Base-by-base conservation (phyloP, 176 grass and related monocot genomes). In the Elymus sibiricus region DNA sequence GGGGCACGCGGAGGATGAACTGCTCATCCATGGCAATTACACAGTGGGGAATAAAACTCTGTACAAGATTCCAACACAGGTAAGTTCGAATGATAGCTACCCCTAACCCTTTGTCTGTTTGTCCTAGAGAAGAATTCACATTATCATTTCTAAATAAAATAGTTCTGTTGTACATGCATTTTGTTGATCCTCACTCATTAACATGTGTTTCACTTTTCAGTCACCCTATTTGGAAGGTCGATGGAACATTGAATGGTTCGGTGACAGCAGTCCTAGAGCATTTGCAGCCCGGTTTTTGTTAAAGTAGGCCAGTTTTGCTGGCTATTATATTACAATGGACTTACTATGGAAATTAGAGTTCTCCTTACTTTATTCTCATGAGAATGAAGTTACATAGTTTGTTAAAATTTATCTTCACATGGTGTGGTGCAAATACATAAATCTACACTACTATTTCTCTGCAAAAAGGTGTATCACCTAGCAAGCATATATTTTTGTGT, bases 231-330 rank as follows among this genome's bases (percentile, higher is more conserved):
- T 99, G 46, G 97, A 99, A 85, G 94, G 97, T 73, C 83, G 87
- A 63, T 96, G 94, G 97, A 96, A 90, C 61, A 93, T 99, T 75
- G 90, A 99, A 56, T 96, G 94, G 97, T 92, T 96, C 74, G 87
- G 90, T 81, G 88, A 93, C 66, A 90, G 87, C 76, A 99, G 90
- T 84, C 92, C 90, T 74, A 92, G 87, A 91, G 93, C 88, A 70
- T 96, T 96, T 79, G 86, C 86, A 2, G 86, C 88, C 58, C 91
- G 85, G 22, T 49, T 94, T 87, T 69, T 99, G 78, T 96, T 99
- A 83, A 90, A 99, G 94, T 99, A 94, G 81, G 94, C 70, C 72
- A 60, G 84, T 87, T 49, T 84, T 70, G 11, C 27, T 70, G 58
- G 51, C 72, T 74, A 15, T 67, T 19, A 43, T 58, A 64, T 73